Evolutionary conservation across 768 basidiomycete genomes (phyloP).

Genomic region (Cystobasidium ongulense): DNA sequence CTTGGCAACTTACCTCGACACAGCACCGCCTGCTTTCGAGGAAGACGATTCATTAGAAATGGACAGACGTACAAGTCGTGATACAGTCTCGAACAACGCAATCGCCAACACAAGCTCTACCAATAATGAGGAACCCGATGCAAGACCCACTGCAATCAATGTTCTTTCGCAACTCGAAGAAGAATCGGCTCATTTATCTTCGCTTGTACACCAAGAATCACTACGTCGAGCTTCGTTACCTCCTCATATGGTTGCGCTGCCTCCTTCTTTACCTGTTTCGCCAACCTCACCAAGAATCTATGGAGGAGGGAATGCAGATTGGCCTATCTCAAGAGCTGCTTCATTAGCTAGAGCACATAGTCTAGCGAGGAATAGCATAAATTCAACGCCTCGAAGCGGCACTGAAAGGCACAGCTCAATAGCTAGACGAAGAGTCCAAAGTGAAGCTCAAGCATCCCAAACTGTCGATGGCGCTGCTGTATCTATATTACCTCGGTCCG

Average conservation of each 20-base stretch:
- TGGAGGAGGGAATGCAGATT: background rate
- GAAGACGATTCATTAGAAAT: background rate
- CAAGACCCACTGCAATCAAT: background rate
- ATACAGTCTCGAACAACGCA: background rate
- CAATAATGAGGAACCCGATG: background rate
- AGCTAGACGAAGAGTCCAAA: background rate
- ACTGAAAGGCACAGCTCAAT: background rate
- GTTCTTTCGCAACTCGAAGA: constrained; percentile 11
- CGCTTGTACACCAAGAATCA: constrained; percentile 14
- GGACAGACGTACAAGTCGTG: background rate
- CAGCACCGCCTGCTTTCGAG: constrained; percentile 13
- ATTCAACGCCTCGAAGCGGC: background rate
- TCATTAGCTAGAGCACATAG: constrained; percentile 6
- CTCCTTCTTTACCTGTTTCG: background rate
- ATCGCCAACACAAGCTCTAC: background rate
- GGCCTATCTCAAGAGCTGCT: constrained; percentile 10
- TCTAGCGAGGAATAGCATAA: background rate
- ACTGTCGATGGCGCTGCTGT: background rate
- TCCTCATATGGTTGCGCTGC: constrained; percentile 13
- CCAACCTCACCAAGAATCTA: background rate
- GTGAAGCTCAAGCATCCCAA: background rate
- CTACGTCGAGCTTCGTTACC: background rate
- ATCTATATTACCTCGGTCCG: background rate
- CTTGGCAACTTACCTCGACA: constrained; percentile 19
- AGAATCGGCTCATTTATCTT: constrained; percentile 15